Evolutionary conservation across 129 eudicot genomes (phyloP).

Genomic region (Silybum marianum): DNA sequence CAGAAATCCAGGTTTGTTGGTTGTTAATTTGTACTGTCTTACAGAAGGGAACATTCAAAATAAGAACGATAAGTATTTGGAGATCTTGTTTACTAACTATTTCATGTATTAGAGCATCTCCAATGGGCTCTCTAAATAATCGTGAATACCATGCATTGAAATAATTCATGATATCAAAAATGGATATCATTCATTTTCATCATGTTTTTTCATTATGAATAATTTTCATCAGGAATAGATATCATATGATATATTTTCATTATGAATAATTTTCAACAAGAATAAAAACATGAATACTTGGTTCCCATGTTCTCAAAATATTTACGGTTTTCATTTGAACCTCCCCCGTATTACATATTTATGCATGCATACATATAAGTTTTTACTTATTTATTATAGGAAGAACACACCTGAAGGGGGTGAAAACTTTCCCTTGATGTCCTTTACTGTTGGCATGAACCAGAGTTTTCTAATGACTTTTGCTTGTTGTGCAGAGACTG

Average conservation of each 20-base stretch:
- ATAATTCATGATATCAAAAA: no score
- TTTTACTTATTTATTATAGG: neutral
- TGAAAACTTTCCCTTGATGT: neutral
- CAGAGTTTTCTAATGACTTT: conserved; percentile 8
- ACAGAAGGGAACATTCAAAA: neutral
- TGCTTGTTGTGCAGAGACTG: conserved; percentile 32
- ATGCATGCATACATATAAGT: neutral
- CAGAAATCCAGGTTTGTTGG: conserved; percentile 51
- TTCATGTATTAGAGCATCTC: neutral
- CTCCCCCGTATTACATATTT: no score
- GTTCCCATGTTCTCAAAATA: no score
- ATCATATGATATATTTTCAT: no score
- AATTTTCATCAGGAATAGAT: neutral
- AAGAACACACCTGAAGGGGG: neutral
- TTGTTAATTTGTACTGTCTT: neutral
- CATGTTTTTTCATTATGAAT: no score
- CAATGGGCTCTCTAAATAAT: neutral
- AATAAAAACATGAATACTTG: no score
- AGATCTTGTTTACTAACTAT: neutral
- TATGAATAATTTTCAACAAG: neutral
- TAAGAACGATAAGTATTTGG: neutral
- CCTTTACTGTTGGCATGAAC: neutral
- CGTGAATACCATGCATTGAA: neutral
- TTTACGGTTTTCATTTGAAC: no score
- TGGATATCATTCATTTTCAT: no score